Evolutionary conservation across 176 grass and related monocot species (phyloP), one percentile per base, ranked within the genome.

Genomic region (Zizania latifolia): DNA sequence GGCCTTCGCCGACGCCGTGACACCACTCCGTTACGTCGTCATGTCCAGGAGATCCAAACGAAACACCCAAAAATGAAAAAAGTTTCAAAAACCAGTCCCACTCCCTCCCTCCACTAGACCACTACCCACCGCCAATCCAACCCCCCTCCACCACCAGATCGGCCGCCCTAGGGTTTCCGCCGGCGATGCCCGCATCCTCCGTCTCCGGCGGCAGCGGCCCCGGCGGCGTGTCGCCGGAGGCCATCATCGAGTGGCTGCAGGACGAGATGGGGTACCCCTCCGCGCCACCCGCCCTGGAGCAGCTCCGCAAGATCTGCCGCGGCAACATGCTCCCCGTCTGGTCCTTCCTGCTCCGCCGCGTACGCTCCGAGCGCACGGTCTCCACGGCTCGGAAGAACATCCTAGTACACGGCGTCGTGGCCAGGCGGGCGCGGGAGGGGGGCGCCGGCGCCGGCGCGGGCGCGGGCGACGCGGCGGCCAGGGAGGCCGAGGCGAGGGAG

Each of bases 291-390:
- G 82, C 95, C 1, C 75, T 85, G 23, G 95, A 99, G 14, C 95
- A 94, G 79, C 86, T 99, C 4, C 95, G 89, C 84, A 99, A 99
- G 91, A 99, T 99, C 95, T 99, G 95, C 87, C 89, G 95, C 44
- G 95, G 95, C 55, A 99, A 99, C 82, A 99, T 99, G 95, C 87
- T 94, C 76, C 95, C 91, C 22, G 76, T 94, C 36, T 94, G 95
- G 95, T 81, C 82, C 62, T 99, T 99, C 89, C 95, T 99, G 34
- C 82, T 94, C 79, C 89, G 85, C 65, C 85, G 95, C 14, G 91
- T 99, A 76, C 91, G 91, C 61, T 99, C 95, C 24, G 95, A 99
- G 86, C 86, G 82, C 37, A 99, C 95, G 60, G 89, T 92, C 69
- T 85, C 86, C 44, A 99, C 91, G 1, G 91, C 79, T 60, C 91